These are phyloP conservation scores for Lanzia echinophila DNA, from an alignment of 2,329 filamentous ascomycete genomes.

Conservation along the genomic window DNA sequence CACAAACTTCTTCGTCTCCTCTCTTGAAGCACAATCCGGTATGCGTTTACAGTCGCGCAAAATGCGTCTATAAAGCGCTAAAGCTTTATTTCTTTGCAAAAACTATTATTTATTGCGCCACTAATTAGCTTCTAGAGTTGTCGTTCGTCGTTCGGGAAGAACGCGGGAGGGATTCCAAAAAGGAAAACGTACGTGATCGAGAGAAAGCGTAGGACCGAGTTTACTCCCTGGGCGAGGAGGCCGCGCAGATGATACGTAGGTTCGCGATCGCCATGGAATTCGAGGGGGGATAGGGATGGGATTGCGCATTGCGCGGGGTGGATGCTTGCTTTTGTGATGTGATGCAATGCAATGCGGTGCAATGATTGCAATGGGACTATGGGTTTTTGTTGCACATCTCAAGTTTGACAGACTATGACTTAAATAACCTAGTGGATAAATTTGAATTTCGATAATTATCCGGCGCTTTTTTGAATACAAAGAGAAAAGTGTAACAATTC, in stretches of 20 bases:
- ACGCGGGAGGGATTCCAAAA: neutral
- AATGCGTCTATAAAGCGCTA: slow-evolving; percentile 53
- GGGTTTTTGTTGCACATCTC: neutral
- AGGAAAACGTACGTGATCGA: slow-evolving; percentile 47
- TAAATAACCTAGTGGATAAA: neutral
- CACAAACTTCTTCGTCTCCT: slow-evolving; percentile 51
- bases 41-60: slow-evolving; percentile 49
- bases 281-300: neutral
- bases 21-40: slow-evolving; percentile 41
- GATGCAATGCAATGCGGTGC: neutral
- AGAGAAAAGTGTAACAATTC: neutral
- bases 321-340: no score
- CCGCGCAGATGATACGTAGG: slow-evolving; percentile 12
- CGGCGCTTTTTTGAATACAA: neutral
- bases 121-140: no score
- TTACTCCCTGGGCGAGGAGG: slow-evolving; percentile 24
- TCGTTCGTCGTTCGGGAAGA: neutral
- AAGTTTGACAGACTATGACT: neutral
- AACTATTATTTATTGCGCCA: slow-evolving; percentile 35
- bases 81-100: slow-evolving; percentile 47
- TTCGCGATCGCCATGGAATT: slow-evolving; percentile 1
- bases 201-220: slow-evolving; percentile 42
- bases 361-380: neutral
- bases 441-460: neutral
- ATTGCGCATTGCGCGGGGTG: neutral